Evolutionary conservation across 441 rosid species (phyloP).

Genomic region (Gossypium schwendimanii): DNA sequence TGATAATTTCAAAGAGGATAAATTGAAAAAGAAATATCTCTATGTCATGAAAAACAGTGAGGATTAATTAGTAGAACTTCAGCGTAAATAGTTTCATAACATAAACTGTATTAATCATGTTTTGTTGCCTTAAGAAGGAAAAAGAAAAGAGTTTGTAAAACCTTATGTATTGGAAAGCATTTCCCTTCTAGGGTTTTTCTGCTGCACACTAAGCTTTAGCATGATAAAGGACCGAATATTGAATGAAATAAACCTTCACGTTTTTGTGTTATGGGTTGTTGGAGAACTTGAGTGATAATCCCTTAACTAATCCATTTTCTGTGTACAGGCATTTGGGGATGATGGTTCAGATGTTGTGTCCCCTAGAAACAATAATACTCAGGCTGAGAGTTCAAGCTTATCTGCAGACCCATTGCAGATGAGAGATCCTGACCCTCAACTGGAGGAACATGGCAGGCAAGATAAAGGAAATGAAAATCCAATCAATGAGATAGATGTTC

Average conservation of each 20-base stretch:
- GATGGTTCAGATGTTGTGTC: conserved; percentile 77
- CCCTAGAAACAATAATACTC: conserved; percentile 41
- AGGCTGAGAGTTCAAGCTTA: conserved; percentile 40
- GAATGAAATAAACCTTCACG: not conserved
- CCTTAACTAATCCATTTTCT: not conserved
- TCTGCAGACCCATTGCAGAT: conserved; percentile 37
- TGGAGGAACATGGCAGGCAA: conserved; percentile 50
- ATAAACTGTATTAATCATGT: not conserved
- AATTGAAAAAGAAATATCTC: not conserved
- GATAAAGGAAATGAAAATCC: conserved; percentile 50
- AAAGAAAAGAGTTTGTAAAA: not conserved
- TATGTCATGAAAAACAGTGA: not conserved
- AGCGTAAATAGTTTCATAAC: not conserved
- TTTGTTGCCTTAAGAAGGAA: not conserved
- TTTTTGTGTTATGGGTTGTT: not conserved
- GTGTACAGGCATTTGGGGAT: conserved; percentile 72
- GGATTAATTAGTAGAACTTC: not conserved
- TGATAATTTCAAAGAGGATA: conserved; percentile 4
- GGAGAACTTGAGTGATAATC: not conserved
- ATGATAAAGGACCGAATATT: not conserved
- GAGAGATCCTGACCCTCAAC: conserved; percentile 40
- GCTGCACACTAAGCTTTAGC: not conserved
- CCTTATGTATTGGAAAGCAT: not conserved
- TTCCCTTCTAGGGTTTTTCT: not conserved
- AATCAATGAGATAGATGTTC: conserved; percentile 36